Percentiles rank a stretch among this genome's conserved stretches.
Evolutionary conservation across 2,329 filamentous ascomycete species (phyloP).

Genomic region (Harringtonia aguacate): DNA sequence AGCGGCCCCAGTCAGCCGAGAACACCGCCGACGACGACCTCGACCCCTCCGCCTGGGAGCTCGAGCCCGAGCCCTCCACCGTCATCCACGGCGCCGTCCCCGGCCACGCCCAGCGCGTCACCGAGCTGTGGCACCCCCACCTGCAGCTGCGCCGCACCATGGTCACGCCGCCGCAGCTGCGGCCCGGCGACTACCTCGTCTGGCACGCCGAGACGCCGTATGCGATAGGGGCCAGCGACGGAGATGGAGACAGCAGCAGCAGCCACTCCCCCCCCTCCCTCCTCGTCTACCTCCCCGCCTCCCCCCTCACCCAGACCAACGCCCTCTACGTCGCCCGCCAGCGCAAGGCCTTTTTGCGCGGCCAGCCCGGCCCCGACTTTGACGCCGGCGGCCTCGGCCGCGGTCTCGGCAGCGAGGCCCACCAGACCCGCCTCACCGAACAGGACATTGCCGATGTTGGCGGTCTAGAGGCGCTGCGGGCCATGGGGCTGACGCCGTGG

Average conservation of each 20-base stretch:
- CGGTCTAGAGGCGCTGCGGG: slow-evolving; percentile 37
- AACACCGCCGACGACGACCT: slow-evolving; percentile 30
- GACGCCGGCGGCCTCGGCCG: slow-evolving; percentile 41
- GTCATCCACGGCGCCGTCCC: slow-evolving; percentile 49
- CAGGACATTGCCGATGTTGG: slow-evolving; percentile 40
- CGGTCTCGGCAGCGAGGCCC: slow-evolving; percentile 38
- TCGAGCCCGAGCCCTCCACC: slow-evolving; percentile 39
- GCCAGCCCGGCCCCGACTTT: slow-evolving; percentile 44
- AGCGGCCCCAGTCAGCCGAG: slow-evolving; percentile 19
- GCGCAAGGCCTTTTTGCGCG: slow-evolving; percentile 44
- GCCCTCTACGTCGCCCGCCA: slow-evolving; percentile 46
- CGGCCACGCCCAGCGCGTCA: slow-evolving; percentile 46
- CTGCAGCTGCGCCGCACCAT: slow-evolving; percentile 41
- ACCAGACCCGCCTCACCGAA: slow-evolving; percentile 36
- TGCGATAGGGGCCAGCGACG: slow-evolving; percentile 38
- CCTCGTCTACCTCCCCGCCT: slow-evolving; percentile 44
- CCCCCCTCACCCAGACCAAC: slow-evolving; percentile 46
- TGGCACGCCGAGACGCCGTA: slow-evolving; percentile 50
- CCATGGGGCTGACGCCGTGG: slow-evolving; percentile 49
- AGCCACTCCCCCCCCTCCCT: slow-evolving; percentile 24
- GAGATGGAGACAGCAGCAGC: slow-evolving; percentile 19
- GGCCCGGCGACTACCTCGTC: slow-evolving; percentile 46
- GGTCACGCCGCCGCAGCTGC: slow-evolving; percentile 42
- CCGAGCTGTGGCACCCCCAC: slow-evolving; percentile 47
- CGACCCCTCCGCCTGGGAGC: slow-evolving; percentile 30